Percentiles rank a stretch among this genome's conserved stretches.
phyloP scores from a whole-genome alignment of 1,284 basidiomycete species.

The Austroboletus novae-zelandiae region DNA sequence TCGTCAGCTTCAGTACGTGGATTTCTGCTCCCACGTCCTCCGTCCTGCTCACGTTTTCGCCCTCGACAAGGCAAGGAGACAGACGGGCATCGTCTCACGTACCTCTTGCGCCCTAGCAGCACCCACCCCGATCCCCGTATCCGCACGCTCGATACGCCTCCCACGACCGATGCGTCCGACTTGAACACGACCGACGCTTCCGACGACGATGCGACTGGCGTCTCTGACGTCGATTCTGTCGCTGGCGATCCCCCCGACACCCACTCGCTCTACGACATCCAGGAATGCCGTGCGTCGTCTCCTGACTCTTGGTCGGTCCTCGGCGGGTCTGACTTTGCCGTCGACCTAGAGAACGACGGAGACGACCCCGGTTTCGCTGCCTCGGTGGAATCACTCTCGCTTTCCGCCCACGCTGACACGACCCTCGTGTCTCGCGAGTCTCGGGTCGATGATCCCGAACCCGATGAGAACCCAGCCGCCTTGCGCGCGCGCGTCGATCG shows the following conservation, averaged over 20 bases:
- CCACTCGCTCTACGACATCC: conserved; percentile 28
- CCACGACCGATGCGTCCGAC: conserved; percentile 60
- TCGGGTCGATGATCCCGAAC: not conserved
- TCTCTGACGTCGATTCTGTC: conserved; percentile 19
- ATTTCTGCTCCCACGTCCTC: too few species aligned
- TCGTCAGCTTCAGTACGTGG: conserved; percentile 80
- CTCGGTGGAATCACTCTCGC: conserved; percentile 33
- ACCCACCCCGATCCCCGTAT: conserved; percentile 48
- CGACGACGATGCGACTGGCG: conserved; percentile 21
- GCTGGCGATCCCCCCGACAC: conserved; percentile 4
- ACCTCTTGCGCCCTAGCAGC: conserved; percentile 74
- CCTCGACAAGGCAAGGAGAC: conserved; percentile 60
- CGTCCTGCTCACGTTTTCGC: not conserved
- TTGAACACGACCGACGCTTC: conserved; percentile 35
- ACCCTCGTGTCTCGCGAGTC: conserved; percentile 3
- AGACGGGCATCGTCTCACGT: conserved; percentile 62
- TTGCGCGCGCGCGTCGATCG: conserved; percentile 20
- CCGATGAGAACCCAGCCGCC: not conserved
- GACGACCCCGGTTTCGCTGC: conserved; percentile 29
- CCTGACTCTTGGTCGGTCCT: conserved; percentile 23
- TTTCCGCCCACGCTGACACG: conserved; percentile 13
- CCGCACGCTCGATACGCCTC: conserved; percentile 59
- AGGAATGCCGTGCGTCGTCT: conserved; percentile 26
- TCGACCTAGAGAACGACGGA: conserved; percentile 12
- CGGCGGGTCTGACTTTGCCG: conserved; percentile 10